Conservation (phyloP, 352 stramenopile genomes). For the Phytophthora tubulina region DNA sequence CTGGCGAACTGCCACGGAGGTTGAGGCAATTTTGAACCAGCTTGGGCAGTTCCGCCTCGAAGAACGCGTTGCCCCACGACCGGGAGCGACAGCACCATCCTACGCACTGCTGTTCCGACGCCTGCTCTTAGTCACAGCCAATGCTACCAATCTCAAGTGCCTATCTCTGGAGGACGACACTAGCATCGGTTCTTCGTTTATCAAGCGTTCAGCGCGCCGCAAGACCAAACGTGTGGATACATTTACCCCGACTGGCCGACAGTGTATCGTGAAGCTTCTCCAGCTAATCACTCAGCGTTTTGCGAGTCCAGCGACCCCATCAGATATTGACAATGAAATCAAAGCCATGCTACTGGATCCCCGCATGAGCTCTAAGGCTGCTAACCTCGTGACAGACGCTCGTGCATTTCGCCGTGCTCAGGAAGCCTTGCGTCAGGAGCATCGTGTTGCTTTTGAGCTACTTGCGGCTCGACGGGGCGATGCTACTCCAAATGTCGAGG, state of each 20-base stretch:
- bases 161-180: constrained; percentile 34
- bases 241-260: constrained; percentile 30
- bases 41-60: constrained; percentile 42
- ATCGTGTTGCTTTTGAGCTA: constrained; percentile 44
- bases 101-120: constrained; percentile 49
- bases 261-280: constrained; percentile 33
- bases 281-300: constrained; percentile 33
- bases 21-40: constrained; percentile 47
- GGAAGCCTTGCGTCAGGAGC: constrained; percentile 44
- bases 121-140: constrained; percentile 40
- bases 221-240: constrained; percentile 33
- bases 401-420: constrained; percentile 33
- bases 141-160: constrained; percentile 40
- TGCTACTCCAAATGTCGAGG: constrained; percentile 1
- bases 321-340: constrained; percentile 35
- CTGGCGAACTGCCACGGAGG: constrained; percentile 41
- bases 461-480: constrained; percentile 20
- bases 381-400: constrained; percentile 35
- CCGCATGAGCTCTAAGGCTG: constrained; percentile 48
- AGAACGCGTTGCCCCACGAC: constrained; percentile 20
- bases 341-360: constrained; percentile 56
- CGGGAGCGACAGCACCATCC: constrained; percentile 27
- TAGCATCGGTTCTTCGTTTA: neutral
- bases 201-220: constrained; percentile 24
- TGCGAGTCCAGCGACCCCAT: constrained; percentile 13